Evolutionary conservation across 2,329 filamentous ascomycete species (phyloP).

Genomic region (Exophiala sp.): DNA sequence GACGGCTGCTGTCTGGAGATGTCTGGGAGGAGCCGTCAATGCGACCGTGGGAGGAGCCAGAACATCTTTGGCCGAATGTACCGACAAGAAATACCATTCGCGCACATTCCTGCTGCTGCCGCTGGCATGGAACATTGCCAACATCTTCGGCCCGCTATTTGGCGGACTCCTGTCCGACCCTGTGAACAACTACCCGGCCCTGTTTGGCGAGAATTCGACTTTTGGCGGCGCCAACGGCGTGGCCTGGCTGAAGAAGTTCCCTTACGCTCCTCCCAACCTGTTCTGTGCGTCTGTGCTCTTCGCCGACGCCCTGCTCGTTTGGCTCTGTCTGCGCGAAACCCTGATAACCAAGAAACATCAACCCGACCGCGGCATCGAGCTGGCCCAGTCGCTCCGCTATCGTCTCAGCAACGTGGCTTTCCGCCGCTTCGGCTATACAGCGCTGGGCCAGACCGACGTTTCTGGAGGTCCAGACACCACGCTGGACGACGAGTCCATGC

Average conservation of each 20-base stretch:
- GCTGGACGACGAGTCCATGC: conserved; percentile 15
- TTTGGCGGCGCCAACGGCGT: conserved; percentile 53
- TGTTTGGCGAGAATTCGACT: conserved; percentile 56
- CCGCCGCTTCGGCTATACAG: conserved; percentile 21
- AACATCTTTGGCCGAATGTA: conserved; percentile 66
- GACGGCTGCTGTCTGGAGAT: conserved; percentile 57
- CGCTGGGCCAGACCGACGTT: conserved; percentile 13
- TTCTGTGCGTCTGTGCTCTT: conserved; percentile 57
- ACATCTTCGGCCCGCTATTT: conserved; percentile 50
- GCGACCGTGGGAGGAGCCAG: conserved; percentile 68
- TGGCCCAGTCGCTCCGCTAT: conserved; percentile 23
- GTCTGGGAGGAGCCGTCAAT: conserved; percentile 62
- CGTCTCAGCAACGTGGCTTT: conserved; percentile 17
- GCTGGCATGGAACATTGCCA: conserved; percentile 62
- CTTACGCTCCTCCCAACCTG: conserved; percentile 64
- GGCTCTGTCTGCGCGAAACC: conserved; percentile 58
- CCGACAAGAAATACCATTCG: conserved; percentile 59
- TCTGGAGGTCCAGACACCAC: conserved; percentile 7
- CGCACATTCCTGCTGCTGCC: conserved; percentile 55
- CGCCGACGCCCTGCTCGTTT: conserved; percentile 50
- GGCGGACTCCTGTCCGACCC: conserved; percentile 65
- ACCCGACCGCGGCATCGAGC: conserved; percentile 18
- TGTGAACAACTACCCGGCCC: conserved; percentile 53
- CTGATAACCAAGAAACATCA: conserved; percentile 30
- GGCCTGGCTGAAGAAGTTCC: conserved; percentile 57